These are phyloP conservation scores for Russula earlei DNA, from an alignment of 768 basidiomycete species.

Conservation along the genomic window DNA sequence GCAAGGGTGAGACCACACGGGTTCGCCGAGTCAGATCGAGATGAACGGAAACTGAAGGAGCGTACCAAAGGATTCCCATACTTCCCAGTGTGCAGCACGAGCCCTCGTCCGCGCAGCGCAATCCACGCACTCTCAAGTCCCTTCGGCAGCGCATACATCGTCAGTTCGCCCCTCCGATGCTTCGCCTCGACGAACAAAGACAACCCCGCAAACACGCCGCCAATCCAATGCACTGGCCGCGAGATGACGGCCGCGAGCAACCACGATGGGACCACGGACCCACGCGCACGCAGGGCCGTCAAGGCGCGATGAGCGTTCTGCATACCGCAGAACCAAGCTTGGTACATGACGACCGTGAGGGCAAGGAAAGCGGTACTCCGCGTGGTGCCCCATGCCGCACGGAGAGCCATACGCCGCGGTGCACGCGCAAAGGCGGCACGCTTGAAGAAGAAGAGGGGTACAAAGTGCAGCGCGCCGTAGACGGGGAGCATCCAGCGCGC, in stretches of 20 bases:
- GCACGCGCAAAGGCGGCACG: conserved; percentile 52
- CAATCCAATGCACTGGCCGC: conserved; percentile 63
- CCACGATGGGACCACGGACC: conserved; percentile 32
- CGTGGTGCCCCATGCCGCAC: conserved; percentile 59
- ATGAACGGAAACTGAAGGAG: not conserved
- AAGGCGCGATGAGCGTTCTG: conserved; percentile 46
- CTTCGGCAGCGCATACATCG: conserved; percentile 88
- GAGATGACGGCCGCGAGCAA: conserved; percentile 53
- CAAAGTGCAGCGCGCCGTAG: conserved; percentile 84
- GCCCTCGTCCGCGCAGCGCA: conserved; percentile 62
- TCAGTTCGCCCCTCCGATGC: conserved; percentile 77
- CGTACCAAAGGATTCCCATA: conserved; percentile 60
- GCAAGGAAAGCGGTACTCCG: conserved; percentile 85
- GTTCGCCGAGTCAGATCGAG: conserved; percentile 22
- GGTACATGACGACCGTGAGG: conserved; percentile 71
- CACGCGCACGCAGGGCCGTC: conserved; percentile 20
- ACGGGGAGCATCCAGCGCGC: conserved; percentile 77
- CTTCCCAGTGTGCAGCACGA: conserved; percentile 60
- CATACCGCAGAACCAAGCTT: conserved; percentile 64
- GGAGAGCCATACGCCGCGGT: conserved; percentile 56
- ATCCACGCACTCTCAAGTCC: conserved; percentile 85
- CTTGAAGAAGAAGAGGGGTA: conserved; percentile 81
- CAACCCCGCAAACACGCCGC: conserved; percentile 64
- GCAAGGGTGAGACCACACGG: not conserved
- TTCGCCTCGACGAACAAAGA: conserved; percentile 82